Percentiles rank a stretch among this genome's conserved stretches.
Conservation (phyloP, 331 rosid genomes). For the Malus hybrid region DNA sequence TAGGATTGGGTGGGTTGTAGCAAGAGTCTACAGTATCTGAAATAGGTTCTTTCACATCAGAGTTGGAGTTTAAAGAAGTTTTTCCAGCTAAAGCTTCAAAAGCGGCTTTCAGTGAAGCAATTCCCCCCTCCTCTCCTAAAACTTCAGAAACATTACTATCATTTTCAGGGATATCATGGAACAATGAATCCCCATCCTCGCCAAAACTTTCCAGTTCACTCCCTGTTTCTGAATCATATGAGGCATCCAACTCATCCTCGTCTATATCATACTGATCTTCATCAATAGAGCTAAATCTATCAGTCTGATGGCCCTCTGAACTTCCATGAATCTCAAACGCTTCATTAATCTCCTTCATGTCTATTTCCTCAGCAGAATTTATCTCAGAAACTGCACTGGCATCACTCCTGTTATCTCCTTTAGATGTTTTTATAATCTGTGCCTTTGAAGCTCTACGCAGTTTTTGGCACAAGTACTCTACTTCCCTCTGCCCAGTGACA, state of each 20-base stretch:
- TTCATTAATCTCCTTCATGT: constrained; percentile 66
- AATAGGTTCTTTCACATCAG: constrained; percentile 20
- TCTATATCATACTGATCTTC: constrained; percentile 38
- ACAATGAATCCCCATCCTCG: constrained; percentile 20
- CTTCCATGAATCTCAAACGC: constrained; percentile 59
- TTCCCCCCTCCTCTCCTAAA: constrained; percentile 43
- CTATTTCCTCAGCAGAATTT: constrained; percentile 32
- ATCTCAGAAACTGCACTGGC: constrained; percentile 19
- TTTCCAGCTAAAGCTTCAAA: constrained; percentile 62
- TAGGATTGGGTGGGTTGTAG: not conserved
- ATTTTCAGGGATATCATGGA: constrained; percentile 27
- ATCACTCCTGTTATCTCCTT: constrained; percentile 27
- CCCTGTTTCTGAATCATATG: constrained; percentile 53
- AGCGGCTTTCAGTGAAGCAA: constrained; percentile 62
- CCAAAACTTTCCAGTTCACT: constrained; percentile 54
- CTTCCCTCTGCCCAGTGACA: constrained; percentile 87
- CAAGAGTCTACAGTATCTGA: constrained; percentile 22
- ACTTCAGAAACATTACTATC: constrained; percentile 26
- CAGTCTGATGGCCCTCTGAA: constrained; percentile 39
- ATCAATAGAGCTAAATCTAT: constrained; percentile 56
- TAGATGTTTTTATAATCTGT: constrained; percentile 30
- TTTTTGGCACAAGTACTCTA: constrained; percentile 72
- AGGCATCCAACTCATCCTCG: constrained; percentile 38
- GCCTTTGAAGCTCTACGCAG: constrained; percentile 61
- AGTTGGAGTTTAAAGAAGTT: constrained; percentile 17